Base-by-base conservation (phyloP, 1,284 basidiomycete genomes). In the Austroboletus olivaceoglutinosus region DNA sequence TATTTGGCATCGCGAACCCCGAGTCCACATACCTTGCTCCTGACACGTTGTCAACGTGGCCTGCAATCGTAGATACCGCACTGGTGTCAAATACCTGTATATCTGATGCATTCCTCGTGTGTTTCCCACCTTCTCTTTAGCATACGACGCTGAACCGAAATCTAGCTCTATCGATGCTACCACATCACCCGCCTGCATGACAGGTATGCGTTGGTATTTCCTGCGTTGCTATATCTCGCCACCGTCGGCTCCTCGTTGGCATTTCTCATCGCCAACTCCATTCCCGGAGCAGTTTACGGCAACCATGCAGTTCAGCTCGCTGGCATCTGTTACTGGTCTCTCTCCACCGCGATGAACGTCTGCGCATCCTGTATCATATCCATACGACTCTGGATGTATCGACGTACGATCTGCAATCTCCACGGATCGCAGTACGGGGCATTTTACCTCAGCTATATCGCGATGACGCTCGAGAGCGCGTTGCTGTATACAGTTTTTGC, bases 91-190 rank as follows among this genome's bases (percentile, higher is more conserved):
- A 65, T 18, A 60, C 57, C 0, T 64, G 61, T 48, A 10, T 43
- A 1, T 65, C 63, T 0, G 60, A 65, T 5, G 63, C 47, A 2
- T 62, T 65, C 18, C 59, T 65, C 4, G 60, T 62, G 37, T 37
- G 61, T 60, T 16, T 11, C 10, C 27, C 15, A 13, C 12, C 1
- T 4, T 29, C 3, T 23, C 16, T 12, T 8, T 12, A 2, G 2
- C n/a, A n/a, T 16, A 7, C 10, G n/a, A 27, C 7, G 2, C 43
- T 57, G 40, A 60, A n/a, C 10, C 18, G 16, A 7, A 13, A 15
- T 11, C 4, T n/a, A 65, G 60, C 49, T 65, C 10, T 62, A 61
- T 21, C 63, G 63, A 13, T 63, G 56, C 15, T 48, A 63, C 25
- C n/a, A 27, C n/a, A 27, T 65, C 40, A 42, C 59, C 31, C 61